Evolutionary conservation across 345 rosid species (phyloP).

Genomic region (Dimocarpus longan): DNA sequence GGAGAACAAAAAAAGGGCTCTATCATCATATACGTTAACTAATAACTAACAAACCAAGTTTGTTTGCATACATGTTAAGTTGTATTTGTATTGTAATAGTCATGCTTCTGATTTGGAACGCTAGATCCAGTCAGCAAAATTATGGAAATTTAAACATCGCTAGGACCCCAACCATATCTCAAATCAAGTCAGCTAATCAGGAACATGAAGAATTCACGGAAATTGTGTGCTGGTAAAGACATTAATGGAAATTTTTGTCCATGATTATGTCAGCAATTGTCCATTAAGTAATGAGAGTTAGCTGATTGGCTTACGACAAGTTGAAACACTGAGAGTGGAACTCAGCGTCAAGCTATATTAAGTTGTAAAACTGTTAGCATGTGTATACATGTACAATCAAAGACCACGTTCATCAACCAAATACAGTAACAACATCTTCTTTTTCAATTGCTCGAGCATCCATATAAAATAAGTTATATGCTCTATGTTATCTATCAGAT

Average conservation of each 20-base stretch:
- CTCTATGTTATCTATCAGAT: neutral
- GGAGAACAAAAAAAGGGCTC: too few relatives aligned
- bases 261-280: neutral
- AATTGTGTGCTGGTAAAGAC: neutral
- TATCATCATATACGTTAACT: neutral
- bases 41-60: neutral
- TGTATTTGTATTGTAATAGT: neutral
- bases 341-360: neutral
- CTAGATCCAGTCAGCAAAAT: neutral
- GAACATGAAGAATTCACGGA: neutral
- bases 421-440: neutral
- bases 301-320: slow-evolving; percentile 6
- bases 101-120: neutral
- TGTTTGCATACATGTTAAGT: neutral
- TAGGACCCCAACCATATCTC: neutral
- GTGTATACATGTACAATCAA: neutral
- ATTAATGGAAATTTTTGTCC: neutral
- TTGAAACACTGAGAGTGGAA: slow-evolving; percentile 8
- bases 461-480: neutral
- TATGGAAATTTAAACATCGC: neutral
- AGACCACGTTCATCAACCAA: neutral
- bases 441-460: neutral
- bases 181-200: slow-evolving; percentile 3
- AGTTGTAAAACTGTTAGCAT: neutral
- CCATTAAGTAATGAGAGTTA: neutral